Evolutionary conservation across 2,329 filamentous ascomycete genomes (phyloP).

Genomic region (Chaetomium sp.): DNA sequence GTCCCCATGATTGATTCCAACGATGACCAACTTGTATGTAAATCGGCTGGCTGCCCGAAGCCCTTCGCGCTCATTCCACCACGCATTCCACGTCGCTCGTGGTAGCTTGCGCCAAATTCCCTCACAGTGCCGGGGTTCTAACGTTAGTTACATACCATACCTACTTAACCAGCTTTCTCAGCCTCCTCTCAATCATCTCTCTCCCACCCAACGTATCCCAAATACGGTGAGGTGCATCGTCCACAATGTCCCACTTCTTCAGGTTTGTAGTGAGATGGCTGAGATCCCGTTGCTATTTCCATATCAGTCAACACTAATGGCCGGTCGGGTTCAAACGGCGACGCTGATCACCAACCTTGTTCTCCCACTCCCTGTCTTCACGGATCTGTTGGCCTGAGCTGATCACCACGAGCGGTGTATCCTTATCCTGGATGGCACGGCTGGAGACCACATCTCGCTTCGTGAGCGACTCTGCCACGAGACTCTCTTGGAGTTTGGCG

Average conservation of each 20-base stretch:
- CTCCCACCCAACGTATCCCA: slow-evolving; percentile 78
- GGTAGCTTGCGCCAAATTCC: background rate
- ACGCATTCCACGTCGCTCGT: background rate
- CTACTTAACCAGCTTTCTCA: slow-evolving; percentile 59
- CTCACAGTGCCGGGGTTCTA: background rate
- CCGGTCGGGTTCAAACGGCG: background rate
- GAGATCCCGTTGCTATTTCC: slow-evolving; percentile 69
- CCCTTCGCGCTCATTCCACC: background rate
- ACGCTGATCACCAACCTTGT: slow-evolving; percentile 49
- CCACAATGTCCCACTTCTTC: slow-evolving; percentile 82
- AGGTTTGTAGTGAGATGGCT: slow-evolving; percentile 79
- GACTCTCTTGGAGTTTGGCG: slow-evolving; percentile 86
- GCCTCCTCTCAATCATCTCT: slow-evolving; percentile 73
- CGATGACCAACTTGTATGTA: no score
- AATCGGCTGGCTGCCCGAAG: background rate
- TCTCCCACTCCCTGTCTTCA: slow-evolving; percentile 71
- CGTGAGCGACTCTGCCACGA: slow-evolving; percentile 83
- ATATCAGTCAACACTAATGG: slow-evolving; percentile 15
- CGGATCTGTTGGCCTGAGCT: slow-evolving; percentile 76
- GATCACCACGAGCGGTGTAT: slow-evolving; percentile 76
- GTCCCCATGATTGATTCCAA: background rate
- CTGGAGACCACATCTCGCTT: slow-evolving; percentile 80
- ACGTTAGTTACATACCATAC: background rate
- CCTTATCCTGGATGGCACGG: slow-evolving; percentile 73
- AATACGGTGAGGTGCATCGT: slow-evolving; percentile 80